Evolutionary conservation across 352 stramenopile species (phyloP), one percentile per base, ranked within the genome.

Genomic region (Elongisporangium undulatum): DNA sequence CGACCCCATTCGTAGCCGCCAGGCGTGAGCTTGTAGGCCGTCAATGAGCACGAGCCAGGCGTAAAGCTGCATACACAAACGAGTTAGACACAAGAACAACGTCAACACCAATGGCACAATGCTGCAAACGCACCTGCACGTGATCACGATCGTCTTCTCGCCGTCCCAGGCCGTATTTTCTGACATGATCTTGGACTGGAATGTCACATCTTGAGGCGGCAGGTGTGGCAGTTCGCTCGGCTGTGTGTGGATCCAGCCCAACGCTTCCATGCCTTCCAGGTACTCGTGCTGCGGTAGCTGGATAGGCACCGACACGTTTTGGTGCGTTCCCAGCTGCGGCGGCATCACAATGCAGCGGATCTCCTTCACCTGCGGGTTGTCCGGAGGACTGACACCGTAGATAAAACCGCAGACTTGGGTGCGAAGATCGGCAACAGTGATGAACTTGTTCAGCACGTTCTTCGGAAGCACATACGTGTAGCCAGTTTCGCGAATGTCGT

Each of bases 181-280:
- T 48, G 90, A 97, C 76, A 99, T 96, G 64, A 99, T 98, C 58
- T 96, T 97, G 24, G 93, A 90, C 72, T 99, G 95, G 60, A 97
- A 96, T 0, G 98, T 95, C 39, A 99, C 95, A 73, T 99, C 97
- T 60, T 95, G 78, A 23, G 97, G 92, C 12, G 97, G 90, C 68
- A 99, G 88, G 62, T 98, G 95, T 59, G 97, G 95, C 41, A 99
- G 68, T 67, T 99, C 97, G 64, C 98, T 99, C 13, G 97, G 97
- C 74, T 99, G 97, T 1, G 98, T 99, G 81, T 99, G 98, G 57
- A 99, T 98, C 97, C 97, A 99, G 6, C 98, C 98, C 9, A 99
- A 84, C 55, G 97, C 96, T 72, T 99, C 96, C 76, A 99, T 89
- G 13, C 96, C 97, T 57, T 99, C 92, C 55, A 99, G 68, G 58